Evolutionary conservation across 2,329 filamentous ascomycete genomes (phyloP).

Genomic region (Huntiella decipiens): DNA sequence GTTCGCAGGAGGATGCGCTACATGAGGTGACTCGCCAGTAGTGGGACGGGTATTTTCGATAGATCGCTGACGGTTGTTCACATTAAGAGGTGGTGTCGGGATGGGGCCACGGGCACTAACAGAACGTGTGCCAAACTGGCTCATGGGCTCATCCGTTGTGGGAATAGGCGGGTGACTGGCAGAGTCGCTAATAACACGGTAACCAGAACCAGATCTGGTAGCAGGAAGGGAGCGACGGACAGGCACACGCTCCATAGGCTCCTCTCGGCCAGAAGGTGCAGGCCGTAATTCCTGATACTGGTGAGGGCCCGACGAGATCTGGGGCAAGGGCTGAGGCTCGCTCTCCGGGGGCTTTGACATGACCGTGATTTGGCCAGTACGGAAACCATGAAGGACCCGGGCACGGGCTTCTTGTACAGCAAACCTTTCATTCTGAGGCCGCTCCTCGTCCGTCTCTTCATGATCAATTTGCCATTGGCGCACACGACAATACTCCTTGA

Average conservation of each 20-base stretch:
- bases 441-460: slow-evolving; percentile 30
- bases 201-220: slow-evolving; percentile 1
- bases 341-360: slow-evolving; percentile 14
- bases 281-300: slow-evolving; percentile 10
- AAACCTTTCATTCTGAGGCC: slow-evolving; percentile 28
- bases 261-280: slow-evolving; percentile 1
- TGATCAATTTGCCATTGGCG: slow-evolving; percentile 38
- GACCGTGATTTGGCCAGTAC: slow-evolving; percentile 13
- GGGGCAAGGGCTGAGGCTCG: slow-evolving; percentile 7
- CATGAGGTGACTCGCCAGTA: neutral
- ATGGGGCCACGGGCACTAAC: neutral
- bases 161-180: neutral
- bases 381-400: slow-evolving; percentile 20
- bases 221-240: slow-evolving; percentile 8
- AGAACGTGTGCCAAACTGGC: neutral
- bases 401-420: slow-evolving; percentile 32
- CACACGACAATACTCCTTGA: slow-evolving; percentile 46
- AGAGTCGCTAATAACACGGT: slow-evolving; percentile 5
- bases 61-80: too few relatives aligned
- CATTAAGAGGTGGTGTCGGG: neutral
- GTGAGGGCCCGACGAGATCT: slow-evolving; percentile 8
- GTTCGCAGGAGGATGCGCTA: neutral
- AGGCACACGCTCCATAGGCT: neutral
- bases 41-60: too few relatives aligned
- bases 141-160: neutral